phyloP scores from a whole-genome alignment of 106 monocot species.

The Apostasia ramifera region DNA sequence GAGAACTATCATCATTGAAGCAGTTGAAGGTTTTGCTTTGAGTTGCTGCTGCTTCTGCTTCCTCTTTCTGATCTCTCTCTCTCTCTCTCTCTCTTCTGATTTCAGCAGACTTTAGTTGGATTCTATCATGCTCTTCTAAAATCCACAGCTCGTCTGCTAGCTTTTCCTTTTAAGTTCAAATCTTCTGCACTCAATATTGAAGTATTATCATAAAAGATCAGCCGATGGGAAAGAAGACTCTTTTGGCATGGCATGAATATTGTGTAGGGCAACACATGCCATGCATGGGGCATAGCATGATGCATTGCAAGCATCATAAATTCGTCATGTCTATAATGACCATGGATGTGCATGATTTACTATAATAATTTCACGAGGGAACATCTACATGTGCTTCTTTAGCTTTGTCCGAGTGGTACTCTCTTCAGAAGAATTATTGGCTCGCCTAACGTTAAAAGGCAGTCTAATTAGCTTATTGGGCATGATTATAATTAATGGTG shows the following conservation, averaged over 20 bases:
- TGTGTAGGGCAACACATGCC: neutral
- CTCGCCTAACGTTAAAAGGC: no score
- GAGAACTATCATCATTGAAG: constrained; percentile 1
- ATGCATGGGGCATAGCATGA: neutral
- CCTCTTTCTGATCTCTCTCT: neutral
- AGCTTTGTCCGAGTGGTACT: no score
- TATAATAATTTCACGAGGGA: no score
- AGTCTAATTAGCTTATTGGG: no score
- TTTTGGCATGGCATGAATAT: neutral
- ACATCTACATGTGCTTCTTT: no score
- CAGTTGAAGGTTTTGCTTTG: neutral
- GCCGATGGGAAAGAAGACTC: neutral
- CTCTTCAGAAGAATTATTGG: no score
- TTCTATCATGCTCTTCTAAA: neutral
- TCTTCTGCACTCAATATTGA: neutral
- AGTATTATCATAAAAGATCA: no score
- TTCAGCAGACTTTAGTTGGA: neutral
- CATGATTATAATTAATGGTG: no score
- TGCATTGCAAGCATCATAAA: neutral
- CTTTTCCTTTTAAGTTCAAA: neutral
- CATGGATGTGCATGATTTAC: no score
- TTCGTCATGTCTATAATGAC: neutral
- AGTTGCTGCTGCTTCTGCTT: neutral
- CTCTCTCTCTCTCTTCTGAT: neutral
- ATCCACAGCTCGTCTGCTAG: neutral